These are phyloP conservation scores for Pichia sp. DNA, from an alignment of 1,139 yeast genomes.

Conservation along the genomic window DNA sequence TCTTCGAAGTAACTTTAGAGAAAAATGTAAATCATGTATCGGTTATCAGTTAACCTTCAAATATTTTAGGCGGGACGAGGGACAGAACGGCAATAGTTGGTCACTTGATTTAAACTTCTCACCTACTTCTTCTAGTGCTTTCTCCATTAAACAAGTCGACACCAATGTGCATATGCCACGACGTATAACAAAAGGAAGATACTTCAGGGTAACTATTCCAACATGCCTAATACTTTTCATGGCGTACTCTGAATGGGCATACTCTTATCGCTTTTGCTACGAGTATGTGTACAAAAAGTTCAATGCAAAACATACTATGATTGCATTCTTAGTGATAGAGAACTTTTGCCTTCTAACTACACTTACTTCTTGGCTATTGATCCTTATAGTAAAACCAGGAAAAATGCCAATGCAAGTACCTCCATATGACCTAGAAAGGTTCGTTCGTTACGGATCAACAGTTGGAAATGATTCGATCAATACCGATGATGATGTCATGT, in stretches of 20 bases:
- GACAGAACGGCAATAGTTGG: no score
- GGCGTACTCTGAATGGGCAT: conserved; percentile 27
- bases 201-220: conserved; percentile 14
- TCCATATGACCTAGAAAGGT: conserved; percentile 25
- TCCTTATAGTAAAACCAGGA: conserved; percentile 27
- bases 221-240: conserved; percentile 17
- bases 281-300: conserved; percentile 18
- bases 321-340: conserved; percentile 28
- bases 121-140: no score
- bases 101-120: no score
- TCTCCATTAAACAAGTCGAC: no score
- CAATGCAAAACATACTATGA: conserved; percentile 21
- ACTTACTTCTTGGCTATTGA: conserved; percentile 22
- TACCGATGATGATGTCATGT: no score
- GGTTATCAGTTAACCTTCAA: no score
- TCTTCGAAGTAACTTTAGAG: no score
- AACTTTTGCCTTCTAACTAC: conserved; percentile 12
- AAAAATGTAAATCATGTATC: no score
- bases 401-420: conserved; percentile 21
- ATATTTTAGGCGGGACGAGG: no score
- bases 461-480: no score
- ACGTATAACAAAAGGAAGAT: background rate
- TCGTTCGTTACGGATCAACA: conserved; percentile 16
- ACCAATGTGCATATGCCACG: no score
- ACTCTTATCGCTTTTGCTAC: conserved; percentile 27